Evolutionary conservation across 2,329 filamentous ascomycete genomes (phyloP), one percentile per base, ranked within the genome.

Genomic region (Paecilomyces fulvus): DNA sequence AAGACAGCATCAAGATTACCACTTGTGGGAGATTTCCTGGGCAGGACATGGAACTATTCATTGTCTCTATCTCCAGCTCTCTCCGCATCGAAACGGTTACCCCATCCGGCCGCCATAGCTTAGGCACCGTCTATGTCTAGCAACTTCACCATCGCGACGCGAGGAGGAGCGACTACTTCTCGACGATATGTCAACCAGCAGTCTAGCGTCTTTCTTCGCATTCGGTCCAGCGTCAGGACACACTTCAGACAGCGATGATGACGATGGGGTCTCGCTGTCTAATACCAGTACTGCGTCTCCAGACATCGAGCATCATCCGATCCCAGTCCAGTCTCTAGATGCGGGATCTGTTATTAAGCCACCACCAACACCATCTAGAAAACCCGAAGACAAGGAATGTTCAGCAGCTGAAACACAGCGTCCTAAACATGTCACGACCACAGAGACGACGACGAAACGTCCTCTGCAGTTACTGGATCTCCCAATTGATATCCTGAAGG

Each of bases 401-500:
- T 14, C 7, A 23, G 33, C n/a, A 9, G 33, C 14, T 43, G 33
- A 14, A 6, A 4, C n/a, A 17, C 37, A 20, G 37, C 2, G 7
- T 43, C 6, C 14, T 43, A 8, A 17, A n/a, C n/a, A 43, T 43
- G 17, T 9, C 8, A 17, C 37, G 6, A 17, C 17, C 3, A 43
- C 37, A 7, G 17, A 53, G 20, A 20, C 52, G 31, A 17, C 48
- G 17, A 31, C 51, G 60, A 79, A 78, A 58, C 77, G 78, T 43
- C 84, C 85, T 23, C 75, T 90, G 58, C 80, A 79, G 33, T 75
- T 94, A 51, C 77, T 94, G 25, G 87, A 92, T 67, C 78, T 94
- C 20, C 89, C 90, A 1, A 78, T 91, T 58, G 90, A 94, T 67
- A 81, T 94, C 20, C 73, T 94, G 49, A 87, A 88, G 62, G 80